Base-by-base conservation (phyloP, 2,329 filamentous ascomycete species). In the Monosporascus sp. region DNA sequence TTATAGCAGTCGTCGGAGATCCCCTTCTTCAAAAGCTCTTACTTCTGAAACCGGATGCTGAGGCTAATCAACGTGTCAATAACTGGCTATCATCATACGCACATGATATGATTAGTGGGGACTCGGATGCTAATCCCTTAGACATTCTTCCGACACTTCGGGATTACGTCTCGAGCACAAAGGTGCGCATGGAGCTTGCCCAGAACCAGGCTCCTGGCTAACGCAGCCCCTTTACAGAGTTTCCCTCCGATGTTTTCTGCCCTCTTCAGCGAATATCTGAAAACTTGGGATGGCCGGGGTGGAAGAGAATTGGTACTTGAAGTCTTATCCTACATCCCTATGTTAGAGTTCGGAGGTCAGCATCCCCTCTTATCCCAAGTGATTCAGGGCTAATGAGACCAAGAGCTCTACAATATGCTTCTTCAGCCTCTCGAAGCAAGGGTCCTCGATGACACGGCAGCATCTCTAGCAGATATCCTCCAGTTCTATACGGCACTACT, bases 11-110 rank as follows among this genome's bases (percentile, higher is more conserved):
- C 4, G 74, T 95, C 15, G 82, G 81, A 2, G 88, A 95, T 63
- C 87, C 87, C 3, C 74, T 95, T 31, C 78, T 93, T 1, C 89
- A 93, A 66, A 94, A 93, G 65, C 75, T 93, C 24, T 72, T 90
- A 36, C 72, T 88, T n/a, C 72, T 89, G 31, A 79, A 81, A 49
- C 80, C 85, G 2, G 78, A 81, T 37, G 70, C 74, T 17, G 74
- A 77, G 48, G 76, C 75, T 14, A 70, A 75, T 27, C 72, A 73
- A 49, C 75, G 84, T n/a, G 74, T 84, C 44, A 74, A 77, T 44
- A 78, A 80, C 60, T 87, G 84, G 84, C 65, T 87, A 43, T 67
- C 73, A 47, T 77, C 82, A 2, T 78, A 77, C 47, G 72, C 85
- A 14, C 75, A 78, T 50, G 82, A 85, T 54, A 75, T 80, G 1